Base-by-base conservation (phyloP, 306 rosid species). In the Cucurbita pepo region DNA sequence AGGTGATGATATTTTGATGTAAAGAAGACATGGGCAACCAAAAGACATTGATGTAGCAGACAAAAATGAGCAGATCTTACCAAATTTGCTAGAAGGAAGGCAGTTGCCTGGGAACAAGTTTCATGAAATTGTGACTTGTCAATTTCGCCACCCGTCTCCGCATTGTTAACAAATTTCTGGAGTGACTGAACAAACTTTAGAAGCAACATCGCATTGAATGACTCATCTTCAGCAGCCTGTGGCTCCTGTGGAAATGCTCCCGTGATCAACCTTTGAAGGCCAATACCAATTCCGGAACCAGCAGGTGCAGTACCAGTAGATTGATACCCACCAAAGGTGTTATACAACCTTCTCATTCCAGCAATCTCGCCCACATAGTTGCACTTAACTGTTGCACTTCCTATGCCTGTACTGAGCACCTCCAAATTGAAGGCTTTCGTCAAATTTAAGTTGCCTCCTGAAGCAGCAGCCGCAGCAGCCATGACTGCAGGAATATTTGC, bases 301-400 rank as follows among this genome's bases (percentile, higher is more conserved):
- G 89, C 51, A 54, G 87, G 85, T 50, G 90, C 38, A 54, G 87
- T 72, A 73, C 71, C 77, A 13, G 71, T 74, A 13, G 91, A 69
- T 65, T 94, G 91, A 82, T 90, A 94, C 62, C 97, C 98, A 75
- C 98, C 98, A 78, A 93, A 88, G 81, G 94, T 94, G 88, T 85
- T 87, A 78, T 89, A 94, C 85, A 90, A 78, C 80, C 97, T 94
- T 86, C 90, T 90, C 98, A 94, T 94, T 41, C 98, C 98, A 51
- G 94, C 96, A 80, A 94, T 94, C 83, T 94, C 98, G 66, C 98
- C 98, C 60, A 93, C 97, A 53, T 90, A 91, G 86, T 94, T 94
- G 80, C 98, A 88, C 81, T 94, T 94, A 72, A 88, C 96, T 51
- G 98, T 94, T 25, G 98, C 96, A 74, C 90, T 84, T 38, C 82